Conservation (phyloP, 2,329 filamentous ascomycete genomes). For the Aspergillus sp. region DNA sequence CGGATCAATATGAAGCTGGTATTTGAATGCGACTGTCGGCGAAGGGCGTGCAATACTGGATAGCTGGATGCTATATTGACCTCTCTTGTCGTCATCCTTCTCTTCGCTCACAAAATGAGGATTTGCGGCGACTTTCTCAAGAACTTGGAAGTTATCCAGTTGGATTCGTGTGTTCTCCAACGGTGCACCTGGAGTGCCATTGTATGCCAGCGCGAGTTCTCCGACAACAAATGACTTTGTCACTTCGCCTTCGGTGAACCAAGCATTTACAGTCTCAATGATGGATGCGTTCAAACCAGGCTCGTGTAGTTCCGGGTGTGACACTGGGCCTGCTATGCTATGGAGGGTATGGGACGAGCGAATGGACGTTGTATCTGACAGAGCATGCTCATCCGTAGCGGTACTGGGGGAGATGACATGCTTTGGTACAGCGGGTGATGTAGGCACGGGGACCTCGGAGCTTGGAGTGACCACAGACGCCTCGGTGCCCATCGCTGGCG, state of each 20-base stretch:
- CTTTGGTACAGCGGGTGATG: conserved; percentile 35
- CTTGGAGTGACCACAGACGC: conserved; percentile 23
- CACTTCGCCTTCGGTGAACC: conserved; percentile 71
- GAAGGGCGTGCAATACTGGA: conserved; percentile 65
- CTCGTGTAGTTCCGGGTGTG: conserved; percentile 76
- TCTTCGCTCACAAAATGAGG: conserved; percentile 78
- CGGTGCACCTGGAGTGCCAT: conserved; percentile 40
- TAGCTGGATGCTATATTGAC: conserved; percentile 76
- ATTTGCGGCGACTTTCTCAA: conserved; percentile 93
- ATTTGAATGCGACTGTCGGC: conserved; percentile 79
- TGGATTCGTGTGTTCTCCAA: conserved; percentile 64
- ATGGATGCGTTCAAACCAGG: conserved; percentile 84
- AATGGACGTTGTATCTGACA: conserved; percentile 86
- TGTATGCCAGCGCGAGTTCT: conserved; percentile 85
- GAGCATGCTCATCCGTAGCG: conserved; percentile 62
- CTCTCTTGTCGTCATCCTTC: conserved; percentile 53
- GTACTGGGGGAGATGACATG: conserved; percentile 50
- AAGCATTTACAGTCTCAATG: conserved; percentile 85
- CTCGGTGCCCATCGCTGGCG: conserved; percentile 35
- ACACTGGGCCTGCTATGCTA: conserved; percentile 63
- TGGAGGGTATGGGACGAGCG: conserved; percentile 80
- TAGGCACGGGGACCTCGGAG: conserved; percentile 25
- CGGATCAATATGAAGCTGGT: conserved; percentile 74
- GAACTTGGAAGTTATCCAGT: conserved; percentile 79
- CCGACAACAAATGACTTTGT: conserved; percentile 74